A percentile compares a stretch with the other conserved stretches of the same genome.
These are phyloP conservation scores for Casuarina cunninghamiana DNA, from an alignment of 306 rosid genomes.

Conservation along the genomic window DNA sequence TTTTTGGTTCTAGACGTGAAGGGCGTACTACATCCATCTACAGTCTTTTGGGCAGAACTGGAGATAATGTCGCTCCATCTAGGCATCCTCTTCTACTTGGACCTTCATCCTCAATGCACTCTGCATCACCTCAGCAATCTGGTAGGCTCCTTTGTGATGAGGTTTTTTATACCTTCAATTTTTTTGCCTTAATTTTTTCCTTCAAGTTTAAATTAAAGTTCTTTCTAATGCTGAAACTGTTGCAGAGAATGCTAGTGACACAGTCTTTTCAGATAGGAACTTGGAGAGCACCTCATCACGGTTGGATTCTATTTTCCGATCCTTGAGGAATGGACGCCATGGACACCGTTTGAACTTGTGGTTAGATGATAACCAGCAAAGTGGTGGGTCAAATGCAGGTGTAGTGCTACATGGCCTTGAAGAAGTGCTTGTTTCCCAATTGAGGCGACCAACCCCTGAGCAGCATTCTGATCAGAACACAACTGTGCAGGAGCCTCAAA, in stretches of 20 bases:
- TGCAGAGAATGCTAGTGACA: slow-evolving; percentile 47
- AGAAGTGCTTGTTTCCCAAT: slow-evolving; percentile 82
- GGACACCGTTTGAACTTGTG: slow-evolving; percentile 87
- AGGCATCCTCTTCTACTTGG: slow-evolving; percentile 91
- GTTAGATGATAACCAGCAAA: slow-evolving; percentile 74
- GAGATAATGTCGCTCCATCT: slow-evolving; percentile 76
- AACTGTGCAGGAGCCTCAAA: slow-evolving; percentile 42
- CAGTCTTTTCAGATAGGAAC: slow-evolving; percentile 49
- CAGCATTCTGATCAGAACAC: slow-evolving; percentile 54
- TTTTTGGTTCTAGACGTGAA: slow-evolving; percentile 92
- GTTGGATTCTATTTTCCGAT: slow-evolving; percentile 81
- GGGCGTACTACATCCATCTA: slow-evolving; percentile 95
- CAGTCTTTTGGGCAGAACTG: slow-evolving; percentile 87
- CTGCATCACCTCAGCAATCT: slow-evolving; percentile 52
- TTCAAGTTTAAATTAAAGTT: neutral
- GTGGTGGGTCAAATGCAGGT: slow-evolving; percentile 66
- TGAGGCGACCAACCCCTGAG: slow-evolving; percentile 69
- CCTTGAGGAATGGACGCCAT: slow-evolving; percentile 92
- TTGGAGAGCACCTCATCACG: slow-evolving; percentile 64
- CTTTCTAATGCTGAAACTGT: slow-evolving; percentile 13
- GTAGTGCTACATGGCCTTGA: slow-evolving; percentile 84
- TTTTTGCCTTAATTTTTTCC: neutral
- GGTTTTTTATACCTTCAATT: neutral
- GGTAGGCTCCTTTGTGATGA: slow-evolving; percentile 38
- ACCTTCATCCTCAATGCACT: slow-evolving; percentile 60